phyloP scores from a whole-genome alignment of 1,284 basidiomycete genomes.

The Porphyrellus sp. region DNA sequence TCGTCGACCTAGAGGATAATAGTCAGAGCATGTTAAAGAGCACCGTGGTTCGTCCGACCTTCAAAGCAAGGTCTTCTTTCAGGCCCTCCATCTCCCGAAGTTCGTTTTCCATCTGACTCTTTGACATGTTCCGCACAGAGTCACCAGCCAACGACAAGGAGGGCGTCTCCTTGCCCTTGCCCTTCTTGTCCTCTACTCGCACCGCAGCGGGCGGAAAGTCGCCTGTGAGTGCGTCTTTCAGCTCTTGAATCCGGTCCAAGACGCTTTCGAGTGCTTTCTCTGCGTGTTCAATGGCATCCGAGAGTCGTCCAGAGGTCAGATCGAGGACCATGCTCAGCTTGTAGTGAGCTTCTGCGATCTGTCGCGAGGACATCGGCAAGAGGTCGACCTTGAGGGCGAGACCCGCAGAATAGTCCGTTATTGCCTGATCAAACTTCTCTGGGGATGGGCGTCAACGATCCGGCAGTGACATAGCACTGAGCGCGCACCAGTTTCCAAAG shows the following conservation, averaged over 20 bases:
- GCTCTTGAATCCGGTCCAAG: conserved; percentile 61
- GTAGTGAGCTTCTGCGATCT: conserved; percentile 87
- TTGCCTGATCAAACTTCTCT: conserved; percentile 94
- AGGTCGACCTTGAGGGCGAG: conserved; percentile 68
- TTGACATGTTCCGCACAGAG: conserved; percentile 57
- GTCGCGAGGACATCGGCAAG: conserved; percentile 76
- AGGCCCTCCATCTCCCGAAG: conserved; percentile 75
- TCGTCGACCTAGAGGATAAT: conserved; percentile 68
- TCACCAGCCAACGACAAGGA: conserved; percentile 48
- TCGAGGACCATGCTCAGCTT: conserved; percentile 88
- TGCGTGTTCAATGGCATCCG: conserved; percentile 78
- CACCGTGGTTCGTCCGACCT: conserved; percentile 46
- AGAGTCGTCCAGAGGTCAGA: conserved; percentile 73
- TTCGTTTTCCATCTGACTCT: conserved; percentile 68
- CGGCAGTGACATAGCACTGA: not conserved
- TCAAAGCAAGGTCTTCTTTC: conserved; percentile 75
- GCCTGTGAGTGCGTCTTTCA: conserved; percentile 53
- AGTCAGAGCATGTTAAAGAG: not conserved
- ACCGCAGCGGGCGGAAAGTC: conserved; percentile 30
- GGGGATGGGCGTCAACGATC: conserved; percentile 12
- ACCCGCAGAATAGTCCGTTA: conserved; percentile 75
- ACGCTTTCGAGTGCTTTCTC: conserved; percentile 77
- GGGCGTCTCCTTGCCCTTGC: conserved; percentile 60
- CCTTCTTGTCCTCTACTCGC: conserved; percentile 45
- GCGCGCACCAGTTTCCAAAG: conserved; percentile 75